Evolutionary conservation across 495 filamentous ascomycete genomes (phyloP), one percentile per base, ranked within the genome.

Genomic region (Bombardia bombarda): DNA sequence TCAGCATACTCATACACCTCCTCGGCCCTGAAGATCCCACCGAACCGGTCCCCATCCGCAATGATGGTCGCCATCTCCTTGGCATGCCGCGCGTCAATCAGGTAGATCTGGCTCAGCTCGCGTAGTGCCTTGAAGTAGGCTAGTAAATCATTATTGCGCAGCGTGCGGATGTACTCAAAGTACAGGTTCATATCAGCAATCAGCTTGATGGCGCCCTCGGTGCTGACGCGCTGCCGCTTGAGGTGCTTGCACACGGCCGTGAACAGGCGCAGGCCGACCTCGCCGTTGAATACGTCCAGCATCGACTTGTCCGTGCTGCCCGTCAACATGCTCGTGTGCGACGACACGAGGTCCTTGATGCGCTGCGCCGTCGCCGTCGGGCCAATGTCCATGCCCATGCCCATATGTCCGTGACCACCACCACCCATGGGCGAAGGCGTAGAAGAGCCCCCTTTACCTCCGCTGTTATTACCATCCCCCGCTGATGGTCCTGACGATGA

Each of bases 1-100:
- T 95, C 87, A 10, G 90, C 93, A 66, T 92, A 99, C 68, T 96
- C 93, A 57, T 92, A 95, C 1, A 97, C 92, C 63, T 99, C 93
- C 57, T 99, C 92, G 19, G 88, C 86, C 34, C 88, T 72, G 58
- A 96, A 95, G 43, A 97, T 86, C 2, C 93, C 93, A 13, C 82
- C 71, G 60, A 96, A 99, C 10, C 92, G 75, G 47, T 86, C 85
- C 2, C 78, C 79, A 60, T 99, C 92, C 0, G 93, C 93, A 54
- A 99, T 95, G 31, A 99, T 83, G 0, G 79, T 82, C 21, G 93
- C 93, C 67, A 99, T 79, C 60, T 96, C 90, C 63, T 96, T 95
- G 17, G 92, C 88, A 58, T 97, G 84, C 7, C 74, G 72, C 12
- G 83, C 71, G 46, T 89, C 88, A 32, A 99, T 90, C 28, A 99